These are phyloP conservation scores for Tetracentron sinense DNA, from an alignment of 164 flowering plant genomes.

Conservation along the genomic window DNA sequence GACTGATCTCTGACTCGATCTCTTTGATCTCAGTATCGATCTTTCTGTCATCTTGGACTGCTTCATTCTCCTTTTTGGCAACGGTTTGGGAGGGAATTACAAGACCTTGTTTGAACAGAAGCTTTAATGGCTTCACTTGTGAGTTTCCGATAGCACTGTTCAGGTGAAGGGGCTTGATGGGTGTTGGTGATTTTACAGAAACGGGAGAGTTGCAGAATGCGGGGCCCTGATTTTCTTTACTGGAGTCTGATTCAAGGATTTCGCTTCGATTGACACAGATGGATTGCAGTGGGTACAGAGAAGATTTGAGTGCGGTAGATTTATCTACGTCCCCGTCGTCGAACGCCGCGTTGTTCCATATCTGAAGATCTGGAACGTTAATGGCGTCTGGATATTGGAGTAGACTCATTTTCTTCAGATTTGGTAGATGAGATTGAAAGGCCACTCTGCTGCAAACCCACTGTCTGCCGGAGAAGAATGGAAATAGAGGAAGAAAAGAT, in stretches of 20 bases:
- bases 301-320: conserved; percentile 17
- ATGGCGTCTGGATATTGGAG: conserved; percentile 41
- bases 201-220: conserved; percentile 21
- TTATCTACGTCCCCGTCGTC: conserved; percentile 46
- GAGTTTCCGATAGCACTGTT: conserved; percentile 13
- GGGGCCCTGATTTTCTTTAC: conserved; percentile 67
- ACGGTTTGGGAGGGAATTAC: background rate
- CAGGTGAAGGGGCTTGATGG: conserved; percentile 29
- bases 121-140: conserved; percentile 29
- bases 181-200: conserved; percentile 23
- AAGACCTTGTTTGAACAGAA: conserved; percentile 21
- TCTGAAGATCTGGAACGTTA: conserved; percentile 46
- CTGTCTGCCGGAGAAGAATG: background rate
- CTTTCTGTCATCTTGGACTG: conserved; percentile 24
- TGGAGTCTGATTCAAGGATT: conserved; percentile 36
- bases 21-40: conserved; percentile 65
- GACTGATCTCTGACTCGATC: conserved; percentile 56
- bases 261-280: conserved; percentile 18
- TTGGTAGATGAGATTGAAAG: background rate
- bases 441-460: background rate
- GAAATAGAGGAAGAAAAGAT: background rate
- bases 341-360: conserved; percentile 74
- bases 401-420: conserved; percentile 34
- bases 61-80: conserved; percentile 16
- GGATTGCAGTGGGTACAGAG: conserved; percentile 33